phyloP scores from a whole-genome alignment of 805 yeast genomes.

The Cyberlindnera japonica region DNA sequence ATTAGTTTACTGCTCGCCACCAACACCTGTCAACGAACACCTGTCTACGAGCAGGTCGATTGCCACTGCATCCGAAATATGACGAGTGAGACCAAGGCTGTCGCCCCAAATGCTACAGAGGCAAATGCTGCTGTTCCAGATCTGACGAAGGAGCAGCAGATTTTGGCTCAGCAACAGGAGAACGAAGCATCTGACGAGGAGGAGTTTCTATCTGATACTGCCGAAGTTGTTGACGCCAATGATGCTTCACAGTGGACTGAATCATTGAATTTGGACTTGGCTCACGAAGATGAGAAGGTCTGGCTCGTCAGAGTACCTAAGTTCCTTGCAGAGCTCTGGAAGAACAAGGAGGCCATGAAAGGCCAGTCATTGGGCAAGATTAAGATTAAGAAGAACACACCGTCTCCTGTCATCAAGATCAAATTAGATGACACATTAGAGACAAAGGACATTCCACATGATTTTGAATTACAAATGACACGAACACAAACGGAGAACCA shows the following conservation, averaged over 20 bases:
- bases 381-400: slow-evolving; percentile 35
- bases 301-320: slow-evolving; percentile 93
- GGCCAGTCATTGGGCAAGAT: slow-evolving; percentile 83
- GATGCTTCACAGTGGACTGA: slow-evolving; percentile 51
- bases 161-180: slow-evolving; percentile 24
- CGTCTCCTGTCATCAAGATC: slow-evolving; percentile 44
- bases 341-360: slow-evolving; percentile 51
- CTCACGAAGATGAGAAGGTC: slow-evolving; percentile 61
- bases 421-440: slow-evolving; percentile 48
- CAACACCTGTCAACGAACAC: background rate
- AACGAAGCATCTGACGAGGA: slow-evolving; percentile 34
- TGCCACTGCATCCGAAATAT: background rate
- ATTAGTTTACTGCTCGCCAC: no score
- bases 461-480: slow-evolving; percentile 74
- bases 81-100: slow-evolving; percentile 4
- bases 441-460: slow-evolving; percentile 67
- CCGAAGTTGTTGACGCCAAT: slow-evolving; percentile 43
- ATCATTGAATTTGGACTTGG: slow-evolving; percentile 69
- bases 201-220: slow-evolving; percentile 39
- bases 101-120: background rate
- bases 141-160: slow-evolving; percentile 10
- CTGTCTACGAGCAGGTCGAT: background rate
- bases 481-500: slow-evolving; percentile 82
- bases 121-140: slow-evolving; percentile 4
- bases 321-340: slow-evolving; percentile 80